Conservation (phyloP, 768 basidiomycete species). For the Candolleomyces efflorescens region DNA sequence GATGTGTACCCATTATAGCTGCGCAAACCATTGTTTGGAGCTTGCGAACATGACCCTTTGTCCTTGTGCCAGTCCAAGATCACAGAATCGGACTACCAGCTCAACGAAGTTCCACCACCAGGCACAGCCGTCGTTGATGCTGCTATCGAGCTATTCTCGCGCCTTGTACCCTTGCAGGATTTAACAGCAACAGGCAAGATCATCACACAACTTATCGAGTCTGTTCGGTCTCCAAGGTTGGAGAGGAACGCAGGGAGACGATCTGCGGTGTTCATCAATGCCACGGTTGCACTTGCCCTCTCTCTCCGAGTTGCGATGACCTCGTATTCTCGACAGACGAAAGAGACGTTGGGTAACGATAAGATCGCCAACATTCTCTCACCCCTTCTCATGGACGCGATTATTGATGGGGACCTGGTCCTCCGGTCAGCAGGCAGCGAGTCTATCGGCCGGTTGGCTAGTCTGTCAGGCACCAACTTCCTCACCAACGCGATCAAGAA, state of each 20-base stretch:
- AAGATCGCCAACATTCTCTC: constrained; percentile 61
- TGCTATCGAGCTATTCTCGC: constrained; percentile 82
- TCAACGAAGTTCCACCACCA: constrained; percentile 67
- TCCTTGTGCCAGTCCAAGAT: constrained; percentile 56
- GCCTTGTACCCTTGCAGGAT: constrained; percentile 77
- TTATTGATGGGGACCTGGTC: constrained; percentile 76
- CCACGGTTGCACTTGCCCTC: constrained; percentile 67
- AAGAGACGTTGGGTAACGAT: constrained; percentile 61
- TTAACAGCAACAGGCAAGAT: constrained; percentile 48
- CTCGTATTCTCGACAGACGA: constrained; percentile 50
- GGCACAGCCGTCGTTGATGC: constrained; percentile 83
- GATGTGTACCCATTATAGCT: constrained; percentile 36
- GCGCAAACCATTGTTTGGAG: constrained; percentile 74
- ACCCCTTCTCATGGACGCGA: constrained; percentile 76
- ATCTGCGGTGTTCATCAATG: constrained; percentile 80
- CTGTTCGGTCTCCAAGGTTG: constrained; percentile 67
- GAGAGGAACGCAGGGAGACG: constrained; percentile 87
- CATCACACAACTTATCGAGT: constrained; percentile 58
- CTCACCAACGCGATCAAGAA: constrained; percentile 84
- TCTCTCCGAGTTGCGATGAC: constrained; percentile 58
- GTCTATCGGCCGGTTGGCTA: constrained; percentile 82
- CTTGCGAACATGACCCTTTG: constrained; percentile 83
- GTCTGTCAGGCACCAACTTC: constrained; percentile 78
- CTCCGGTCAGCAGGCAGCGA: constrained; percentile 81
- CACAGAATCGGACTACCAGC: constrained; percentile 38